Percentiles rank a stretch among this genome's conserved stretches.
Conservation (phyloP, 495 filamentous ascomycete species). For the Penicillium waksmanii region DNA sequence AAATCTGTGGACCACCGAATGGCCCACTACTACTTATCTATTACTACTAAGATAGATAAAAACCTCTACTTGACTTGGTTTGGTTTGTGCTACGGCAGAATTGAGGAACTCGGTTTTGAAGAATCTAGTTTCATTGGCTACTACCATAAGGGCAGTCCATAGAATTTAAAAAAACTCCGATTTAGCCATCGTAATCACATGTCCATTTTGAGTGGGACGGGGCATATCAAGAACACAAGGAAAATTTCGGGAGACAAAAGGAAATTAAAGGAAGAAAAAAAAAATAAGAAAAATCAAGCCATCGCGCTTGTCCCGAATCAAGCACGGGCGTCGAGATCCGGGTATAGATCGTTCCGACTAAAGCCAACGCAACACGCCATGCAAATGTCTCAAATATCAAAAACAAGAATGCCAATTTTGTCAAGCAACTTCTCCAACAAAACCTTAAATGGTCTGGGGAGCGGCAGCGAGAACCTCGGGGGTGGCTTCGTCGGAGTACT, state of each 20-base stretch:
- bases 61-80: not conserved
- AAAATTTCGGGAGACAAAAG: conserved; percentile 10
- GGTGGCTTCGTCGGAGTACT: conserved; percentile 87
- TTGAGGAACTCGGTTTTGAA: conserved; percentile 1
- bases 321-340: conserved; percentile 26
- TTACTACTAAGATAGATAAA: too few species aligned
- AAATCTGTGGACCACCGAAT: too few species aligned
- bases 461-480: conserved; percentile 63
- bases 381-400: conserved; percentile 26
- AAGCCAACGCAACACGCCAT: conserved; percentile 38
- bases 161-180: conserved; percentile 19
- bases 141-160: conserved; percentile 23
- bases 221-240: conserved; percentile 8
- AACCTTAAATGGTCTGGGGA: conserved; percentile 30
- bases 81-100: not conserved
- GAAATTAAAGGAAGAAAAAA: conserved; percentile 16
- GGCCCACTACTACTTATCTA: too few species aligned
- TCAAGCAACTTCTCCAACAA: conserved; percentile 2
- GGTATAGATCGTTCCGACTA: conserved; percentile 22
- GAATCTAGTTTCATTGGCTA: conserved; percentile 30
- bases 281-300: conserved; percentile 22
- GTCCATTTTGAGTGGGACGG: conserved; percentile 17
- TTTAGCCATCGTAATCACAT: conserved; percentile 27
- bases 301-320: conserved; percentile 33
- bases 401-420: conserved; percentile 35